Percentiles rank a stretch among this genome's conserved stretches.
These are phyloP conservation scores for Begonia fuchsioides DNA, from an alignment of 306 rosid species.

Conservation along the genomic window DNA sequence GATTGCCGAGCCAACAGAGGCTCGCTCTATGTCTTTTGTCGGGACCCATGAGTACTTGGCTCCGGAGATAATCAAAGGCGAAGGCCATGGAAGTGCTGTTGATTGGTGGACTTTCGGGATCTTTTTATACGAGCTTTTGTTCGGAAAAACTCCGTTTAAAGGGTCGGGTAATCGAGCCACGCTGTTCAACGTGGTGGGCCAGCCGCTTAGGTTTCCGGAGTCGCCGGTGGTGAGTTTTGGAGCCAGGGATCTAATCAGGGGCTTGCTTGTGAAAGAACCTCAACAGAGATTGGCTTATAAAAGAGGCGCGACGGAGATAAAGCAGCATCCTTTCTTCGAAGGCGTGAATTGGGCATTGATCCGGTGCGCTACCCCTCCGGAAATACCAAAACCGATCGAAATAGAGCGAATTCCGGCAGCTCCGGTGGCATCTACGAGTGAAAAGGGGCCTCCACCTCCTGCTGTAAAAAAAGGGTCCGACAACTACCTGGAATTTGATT, in stretches of 20 bases:
- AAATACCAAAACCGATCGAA: conserved; percentile 77
- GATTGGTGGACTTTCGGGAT: conserved; percentile 99
- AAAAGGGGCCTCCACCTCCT: conserved; percentile 40
- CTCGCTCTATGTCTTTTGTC: conserved; percentile 96
- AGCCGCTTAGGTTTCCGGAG: conserved; percentile 85
- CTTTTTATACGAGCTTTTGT: conserved; percentile 77
- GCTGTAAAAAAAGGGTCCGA: conserved; percentile 56
- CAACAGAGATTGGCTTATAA: conserved; percentile 81
- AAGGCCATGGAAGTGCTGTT: conserved; percentile 96
- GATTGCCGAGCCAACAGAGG: conserved; percentile 91
- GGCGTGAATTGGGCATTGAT: conserved; percentile 98
- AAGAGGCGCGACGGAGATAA: conserved; percentile 88
- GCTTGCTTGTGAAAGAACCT: conserved; percentile 90
- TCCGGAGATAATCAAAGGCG: conserved; percentile 94
- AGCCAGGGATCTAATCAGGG: conserved; percentile 83
- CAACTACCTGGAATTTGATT: conserved; percentile 95
- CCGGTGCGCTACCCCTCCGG: conserved; percentile 97
- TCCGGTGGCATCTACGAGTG: conserved; percentile 43
- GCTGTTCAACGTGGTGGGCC: conserved; percentile 77
- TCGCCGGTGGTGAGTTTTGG: conserved; percentile 88
- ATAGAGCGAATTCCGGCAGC: conserved; percentile 52
- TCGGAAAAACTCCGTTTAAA: conserved; percentile 93
- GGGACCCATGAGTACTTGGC: conserved; percentile 97
- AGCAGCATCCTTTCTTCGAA: conserved; percentile 92
- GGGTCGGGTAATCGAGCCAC: conserved; percentile 94